Evolutionary conservation across 2,329 filamentous ascomycete genomes (phyloP).

Genomic region (Aotearoamyces nothofagi): DNA sequence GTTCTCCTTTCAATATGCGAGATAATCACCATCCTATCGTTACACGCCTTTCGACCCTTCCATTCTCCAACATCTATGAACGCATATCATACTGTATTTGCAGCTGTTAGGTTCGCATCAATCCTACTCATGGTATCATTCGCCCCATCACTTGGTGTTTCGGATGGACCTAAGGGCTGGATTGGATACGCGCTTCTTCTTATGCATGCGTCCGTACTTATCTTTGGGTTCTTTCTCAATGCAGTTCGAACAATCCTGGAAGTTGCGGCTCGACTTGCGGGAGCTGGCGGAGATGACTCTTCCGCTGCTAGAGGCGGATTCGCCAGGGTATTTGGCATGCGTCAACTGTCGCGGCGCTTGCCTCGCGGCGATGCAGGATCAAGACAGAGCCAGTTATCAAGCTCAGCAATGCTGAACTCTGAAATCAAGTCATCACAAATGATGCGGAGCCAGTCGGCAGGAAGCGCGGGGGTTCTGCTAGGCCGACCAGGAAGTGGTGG

Average conservation of each 20-base stretch:
- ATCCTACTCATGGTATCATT: constrained; percentile 71
- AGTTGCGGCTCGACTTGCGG: constrained; percentile 66
- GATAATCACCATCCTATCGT: constrained; percentile 72
- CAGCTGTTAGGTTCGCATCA: constrained; percentile 59
- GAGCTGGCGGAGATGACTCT: constrained; percentile 63
- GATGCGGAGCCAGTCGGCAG: constrained; percentile 43
- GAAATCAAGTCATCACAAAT: constrained; percentile 46
- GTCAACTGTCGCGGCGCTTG: constrained; percentile 65
- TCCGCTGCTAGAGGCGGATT: constrained; percentile 68
- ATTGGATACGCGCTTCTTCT: constrained; percentile 84
- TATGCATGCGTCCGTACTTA: constrained; percentile 68
- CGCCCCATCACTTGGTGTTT: constrained; percentile 65
- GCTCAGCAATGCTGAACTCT: constrained; percentile 62
- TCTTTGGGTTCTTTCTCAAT: constrained; percentile 89
- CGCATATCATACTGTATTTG: constrained; percentile 78
- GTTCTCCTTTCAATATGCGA: constrained; percentile 89
- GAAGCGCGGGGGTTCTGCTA: constrained; percentile 43
- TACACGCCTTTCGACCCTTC: constrained; percentile 84
- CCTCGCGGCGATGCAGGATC: constrained; percentile 45
- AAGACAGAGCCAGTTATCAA: constrained; percentile 70
- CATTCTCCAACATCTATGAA: constrained; percentile 94
- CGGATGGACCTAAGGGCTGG: constrained; percentile 76
- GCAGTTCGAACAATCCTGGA: constrained; percentile 83
- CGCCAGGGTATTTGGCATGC: constrained; percentile 81
- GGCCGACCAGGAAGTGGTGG: constrained; percentile 34